Evolutionary conservation across 2,329 filamentous ascomycete genomes (phyloP).

Genomic region (Pestalotiopsis sp.): DNA sequence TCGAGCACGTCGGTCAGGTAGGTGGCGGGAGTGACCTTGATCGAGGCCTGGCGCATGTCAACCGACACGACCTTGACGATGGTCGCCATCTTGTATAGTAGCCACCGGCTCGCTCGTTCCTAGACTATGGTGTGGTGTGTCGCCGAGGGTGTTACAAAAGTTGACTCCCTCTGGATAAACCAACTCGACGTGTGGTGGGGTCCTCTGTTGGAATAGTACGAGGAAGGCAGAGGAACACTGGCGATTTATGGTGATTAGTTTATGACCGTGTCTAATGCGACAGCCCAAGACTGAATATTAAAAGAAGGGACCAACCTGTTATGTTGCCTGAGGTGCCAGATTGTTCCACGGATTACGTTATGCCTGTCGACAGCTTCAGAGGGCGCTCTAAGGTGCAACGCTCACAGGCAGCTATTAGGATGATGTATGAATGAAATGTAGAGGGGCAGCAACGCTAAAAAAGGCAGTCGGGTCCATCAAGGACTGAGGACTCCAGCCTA

Average conservation of each 20-base stretch:
- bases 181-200: background rate
- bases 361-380: background rate
- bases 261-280: background rate
- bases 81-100: constrained; percentile 67
- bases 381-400: background rate
- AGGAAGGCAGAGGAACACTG: background rate
- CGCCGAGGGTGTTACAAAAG: background rate
- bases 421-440: constrained; percentile 2
- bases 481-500: background rate
- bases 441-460: constrained; percentile 10
- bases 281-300: background rate
- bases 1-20: constrained; percentile 83
- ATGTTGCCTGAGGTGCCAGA: background rate
- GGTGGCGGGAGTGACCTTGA: constrained; percentile 83
- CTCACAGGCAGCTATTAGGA: background rate
- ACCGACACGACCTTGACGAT: constrained; percentile 88
- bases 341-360: constrained; percentile 11
- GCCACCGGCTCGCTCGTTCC: background rate
- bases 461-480: background rate
- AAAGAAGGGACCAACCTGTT: background rate
- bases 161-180: background rate
- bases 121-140: background rate
- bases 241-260: background rate
- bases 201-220: background rate
- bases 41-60: constrained; percentile 72